phyloP scores from a whole-genome alignment of 1,284 basidiomycete genomes.

The Xanthoconium separans region DNA sequence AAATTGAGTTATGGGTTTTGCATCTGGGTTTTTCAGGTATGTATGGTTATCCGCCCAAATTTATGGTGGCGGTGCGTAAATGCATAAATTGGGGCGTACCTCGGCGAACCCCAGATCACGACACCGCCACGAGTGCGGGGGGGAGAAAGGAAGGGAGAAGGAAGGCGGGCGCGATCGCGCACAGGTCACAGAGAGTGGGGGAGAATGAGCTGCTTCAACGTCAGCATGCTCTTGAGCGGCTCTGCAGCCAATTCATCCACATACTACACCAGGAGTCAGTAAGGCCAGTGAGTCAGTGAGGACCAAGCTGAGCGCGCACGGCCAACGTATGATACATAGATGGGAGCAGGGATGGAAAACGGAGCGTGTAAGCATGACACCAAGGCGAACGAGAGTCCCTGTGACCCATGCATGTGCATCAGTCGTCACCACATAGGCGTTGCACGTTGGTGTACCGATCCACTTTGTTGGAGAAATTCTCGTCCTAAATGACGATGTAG shows the following conservation, averaged over 20 bases:
- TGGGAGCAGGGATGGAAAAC: constrained; percentile 65
- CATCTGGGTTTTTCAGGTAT: too few relatives aligned
- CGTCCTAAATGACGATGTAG: constrained; percentile 59
- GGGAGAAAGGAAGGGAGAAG: too few relatives aligned
- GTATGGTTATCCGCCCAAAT: too few relatives aligned
- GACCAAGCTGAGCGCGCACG: background rate
- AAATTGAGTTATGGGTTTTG: too few relatives aligned
- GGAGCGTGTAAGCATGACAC: constrained; percentile 59
- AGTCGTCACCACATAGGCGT: background rate
- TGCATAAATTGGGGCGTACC: too few relatives aligned
- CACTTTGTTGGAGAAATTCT: constrained; percentile 37
- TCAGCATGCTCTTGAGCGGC: background rate
- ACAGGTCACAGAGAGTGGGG: too few relatives aligned
- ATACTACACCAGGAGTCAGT: constrained; percentile 52
- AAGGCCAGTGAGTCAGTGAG: background rate
- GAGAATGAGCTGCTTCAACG: constrained; percentile 34
- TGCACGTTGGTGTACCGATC: constrained; percentile 33
- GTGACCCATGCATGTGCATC: constrained; percentile 38
- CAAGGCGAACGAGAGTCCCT: constrained; percentile 51
- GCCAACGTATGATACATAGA: constrained; percentile 57
- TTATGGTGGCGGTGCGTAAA: too few relatives aligned
- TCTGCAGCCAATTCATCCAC: constrained; percentile 10
- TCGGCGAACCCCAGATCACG: too few relatives aligned
- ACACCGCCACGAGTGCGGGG: too few relatives aligned
- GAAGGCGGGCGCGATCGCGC: too few relatives aligned